Conservation (phyloP, 2,329 filamentous ascomycete genomes). For the Chaetomium olivaceum region DNA sequence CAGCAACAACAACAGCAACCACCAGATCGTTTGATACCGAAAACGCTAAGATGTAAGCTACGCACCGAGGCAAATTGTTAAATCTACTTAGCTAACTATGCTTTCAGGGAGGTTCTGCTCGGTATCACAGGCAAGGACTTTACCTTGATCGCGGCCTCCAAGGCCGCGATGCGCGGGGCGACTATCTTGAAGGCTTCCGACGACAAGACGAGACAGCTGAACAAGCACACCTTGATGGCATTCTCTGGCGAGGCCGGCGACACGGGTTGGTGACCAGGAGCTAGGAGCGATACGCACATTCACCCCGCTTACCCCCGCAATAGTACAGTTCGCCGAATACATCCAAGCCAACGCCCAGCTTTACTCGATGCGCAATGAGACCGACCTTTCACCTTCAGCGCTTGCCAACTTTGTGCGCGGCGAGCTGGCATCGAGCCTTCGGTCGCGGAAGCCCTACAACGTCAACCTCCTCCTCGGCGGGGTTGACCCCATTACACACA, state of each 20-base stretch:
- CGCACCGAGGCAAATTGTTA: too few species aligned
- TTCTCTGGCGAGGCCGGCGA: constrained; percentile 96
- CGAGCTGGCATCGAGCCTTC: constrained; percentile 86
- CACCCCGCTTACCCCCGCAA: constrained; percentile 17
- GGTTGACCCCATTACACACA: constrained; percentile 85
- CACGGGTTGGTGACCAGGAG: constrained; percentile 62
- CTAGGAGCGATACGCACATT: background rate
- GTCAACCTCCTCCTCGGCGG: constrained; percentile 96
- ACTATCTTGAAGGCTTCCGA: constrained; percentile 93
- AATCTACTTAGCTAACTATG: constrained; percentile 19
- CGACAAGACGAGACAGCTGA: constrained; percentile 92
- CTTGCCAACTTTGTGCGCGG: constrained; percentile 91
- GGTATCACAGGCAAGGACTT: constrained; percentile 99
- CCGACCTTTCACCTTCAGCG: constrained; percentile 84
- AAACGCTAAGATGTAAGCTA: constrained; percentile 37
- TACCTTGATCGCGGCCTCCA: constrained; percentile 94
- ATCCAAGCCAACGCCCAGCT: constrained; percentile 98
- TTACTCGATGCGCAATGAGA: constrained; percentile 97
- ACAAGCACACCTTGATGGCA: constrained; percentile 92
- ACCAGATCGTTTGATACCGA: constrained; percentile 16
- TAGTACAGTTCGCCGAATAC: constrained; percentile 98
- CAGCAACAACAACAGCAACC: constrained; percentile 2
- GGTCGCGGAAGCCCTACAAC: constrained; percentile 91
- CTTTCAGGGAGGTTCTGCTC: constrained; percentile 86
- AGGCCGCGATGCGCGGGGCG: constrained; percentile 96